Evolutionary conservation across 1,284 basidiomycete species (phyloP), one percentile per base, ranked within the genome.

Genomic region (Hypsizygus ulmarius): DNA sequence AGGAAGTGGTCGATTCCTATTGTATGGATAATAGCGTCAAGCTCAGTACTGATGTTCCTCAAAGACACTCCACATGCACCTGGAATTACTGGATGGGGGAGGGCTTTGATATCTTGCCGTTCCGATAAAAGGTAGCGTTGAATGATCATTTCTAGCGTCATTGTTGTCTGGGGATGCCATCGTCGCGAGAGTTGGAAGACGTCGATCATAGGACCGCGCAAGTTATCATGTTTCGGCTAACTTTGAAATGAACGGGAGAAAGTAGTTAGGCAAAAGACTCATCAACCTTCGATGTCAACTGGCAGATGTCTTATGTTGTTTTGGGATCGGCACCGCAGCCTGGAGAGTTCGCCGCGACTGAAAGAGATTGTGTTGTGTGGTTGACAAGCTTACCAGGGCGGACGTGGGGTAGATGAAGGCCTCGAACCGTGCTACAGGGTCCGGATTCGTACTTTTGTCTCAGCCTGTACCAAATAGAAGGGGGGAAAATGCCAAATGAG

Each of bases 171-270:
- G 25, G 8, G 40, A 27, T 35, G 40, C 27, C 50, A 56, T 54
- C 37, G 19, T 43, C 30, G 44, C 48, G 39, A 44, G 43, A 39
- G 44, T 10, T 21, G n/a, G 43, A 41, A 39, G 46, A 33, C 33
- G 37, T 21, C 37, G 50, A 53, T 47, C 53, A 53, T 55, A 43
- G 42, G 46, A 36, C 44, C 30, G 28, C 43, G 16, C 33, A 49
- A 55, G 53, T 50, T 57, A 55, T 49, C 45, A 50, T 35, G 45
- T 43, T 38, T 58, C 56, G 56, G 56, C 54, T 56, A 56, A 56
- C 39, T 27, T 50, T 47, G 52, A 54, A 56, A 56, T 58, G 54
- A 58, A 58, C 52, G 54, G 48, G 52, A 54, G 54, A 58, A 54
- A 49, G 36, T 39, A 38, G 29, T 30, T 15, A 30, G 45, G 35